These are phyloP conservation scores for Rhexocercosporidium sp. DNA, from an alignment of 2,329 filamentous ascomycete species.

Conservation along the genomic window DNA sequence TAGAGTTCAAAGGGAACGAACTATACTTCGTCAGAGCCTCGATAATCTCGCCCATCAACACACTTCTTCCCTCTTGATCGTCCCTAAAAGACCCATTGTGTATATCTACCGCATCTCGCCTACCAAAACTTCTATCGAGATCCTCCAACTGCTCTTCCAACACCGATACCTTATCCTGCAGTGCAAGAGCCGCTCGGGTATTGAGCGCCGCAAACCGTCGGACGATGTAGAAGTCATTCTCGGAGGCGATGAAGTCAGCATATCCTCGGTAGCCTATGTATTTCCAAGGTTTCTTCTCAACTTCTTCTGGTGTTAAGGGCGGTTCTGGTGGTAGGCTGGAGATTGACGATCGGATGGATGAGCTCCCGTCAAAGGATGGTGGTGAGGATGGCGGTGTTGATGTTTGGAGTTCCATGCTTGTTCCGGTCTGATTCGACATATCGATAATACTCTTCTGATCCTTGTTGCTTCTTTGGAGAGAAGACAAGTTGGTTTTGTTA, in stretches of 20 bases:
- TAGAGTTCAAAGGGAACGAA: too few species aligned
- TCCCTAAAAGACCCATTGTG: background rate
- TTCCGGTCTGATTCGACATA: too few species aligned
- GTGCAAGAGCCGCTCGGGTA: conserved; percentile 38
- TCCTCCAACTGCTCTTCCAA: conserved; percentile 39
- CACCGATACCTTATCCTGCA: conserved; percentile 43
- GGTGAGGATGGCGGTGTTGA: background rate
- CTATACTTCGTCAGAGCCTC: background rate
- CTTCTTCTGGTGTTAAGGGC: conserved; percentile 14
- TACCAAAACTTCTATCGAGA: background rate
- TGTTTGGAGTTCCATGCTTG: too few species aligned
- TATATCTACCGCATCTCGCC: background rate
- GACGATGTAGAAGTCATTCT: conserved; percentile 43
- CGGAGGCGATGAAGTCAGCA: conserved; percentile 40
- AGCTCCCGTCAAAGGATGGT: background rate
- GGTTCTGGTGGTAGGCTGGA: background rate
- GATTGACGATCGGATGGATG: background rate
- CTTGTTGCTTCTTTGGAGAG: too few species aligned
- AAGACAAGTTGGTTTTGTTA: too few species aligned
- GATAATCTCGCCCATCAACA: background rate
- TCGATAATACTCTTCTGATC: too few species aligned
- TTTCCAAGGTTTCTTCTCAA: conserved; percentile 41
- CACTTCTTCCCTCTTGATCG: background rate
- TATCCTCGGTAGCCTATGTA: conserved; percentile 42
- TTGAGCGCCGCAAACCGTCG: conserved; percentile 44